These are phyloP conservation scores for Seiridium unicorne DNA, from an alignment of 2,329 filamentous ascomycete species.

Conservation along the genomic window DNA sequence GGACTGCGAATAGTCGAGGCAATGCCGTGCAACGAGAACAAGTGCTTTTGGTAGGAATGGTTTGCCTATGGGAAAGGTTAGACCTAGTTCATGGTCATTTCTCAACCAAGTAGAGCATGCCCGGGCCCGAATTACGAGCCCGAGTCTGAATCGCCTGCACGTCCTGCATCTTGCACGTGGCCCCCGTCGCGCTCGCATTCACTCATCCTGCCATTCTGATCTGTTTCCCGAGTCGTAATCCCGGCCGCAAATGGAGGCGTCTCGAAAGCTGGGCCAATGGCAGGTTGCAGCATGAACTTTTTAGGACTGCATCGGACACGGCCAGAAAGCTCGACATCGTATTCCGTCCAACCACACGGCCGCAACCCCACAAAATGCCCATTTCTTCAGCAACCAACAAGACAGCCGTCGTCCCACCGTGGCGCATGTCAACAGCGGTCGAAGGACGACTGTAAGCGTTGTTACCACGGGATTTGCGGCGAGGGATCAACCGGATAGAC, in stretches of 20 bases:
- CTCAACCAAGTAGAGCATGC: neutral
- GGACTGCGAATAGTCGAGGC: slow-evolving; percentile 4
- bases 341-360: slow-evolving; percentile 14
- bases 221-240: neutral
- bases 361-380: slow-evolving; percentile 10
- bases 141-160: neutral
- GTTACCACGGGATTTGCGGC: too few relatives aligned
- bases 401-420: neutral
- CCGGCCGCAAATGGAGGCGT: neutral
- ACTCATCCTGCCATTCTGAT: neutral
- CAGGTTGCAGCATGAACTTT: neutral
- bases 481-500: too few relatives aligned
- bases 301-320: slow-evolving; percentile 4
- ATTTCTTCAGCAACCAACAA: slow-evolving; percentile 4
- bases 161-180: neutral
- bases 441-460: too few relatives aligned
- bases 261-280: slow-evolving; percentile 5
- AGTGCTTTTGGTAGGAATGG: neutral
- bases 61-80: neutral
- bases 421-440: neutral
- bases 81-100: neutral
- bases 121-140: neutral
- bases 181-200: too few relatives aligned
- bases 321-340: slow-evolving; percentile 6
- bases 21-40: slow-evolving; percentile 1